phyloP scores from a whole-genome alignment of 2,329 filamentous ascomycete species.

The Aspergillus ochraceus region DNA sequence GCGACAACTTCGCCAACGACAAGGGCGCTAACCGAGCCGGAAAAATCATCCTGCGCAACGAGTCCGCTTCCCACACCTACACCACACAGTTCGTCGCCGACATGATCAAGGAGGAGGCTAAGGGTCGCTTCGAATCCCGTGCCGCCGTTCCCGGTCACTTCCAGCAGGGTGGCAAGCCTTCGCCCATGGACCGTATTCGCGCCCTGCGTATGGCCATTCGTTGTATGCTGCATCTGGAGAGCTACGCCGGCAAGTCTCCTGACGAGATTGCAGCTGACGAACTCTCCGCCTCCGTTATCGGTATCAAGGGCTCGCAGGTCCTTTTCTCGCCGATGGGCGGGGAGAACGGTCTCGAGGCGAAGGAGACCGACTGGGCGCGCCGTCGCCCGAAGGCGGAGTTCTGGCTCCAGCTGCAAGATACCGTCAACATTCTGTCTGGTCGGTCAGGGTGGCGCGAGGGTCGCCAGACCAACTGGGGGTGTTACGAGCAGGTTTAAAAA shows the following conservation, averaged over 20 bases:
- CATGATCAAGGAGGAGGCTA: constrained; percentile 92
- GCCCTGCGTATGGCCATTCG: constrained; percentile 91
- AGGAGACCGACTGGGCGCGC: constrained; percentile 91
- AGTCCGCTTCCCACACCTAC: constrained; percentile 88
- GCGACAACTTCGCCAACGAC: constrained; percentile 80
- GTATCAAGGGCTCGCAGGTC: constrained; percentile 85
- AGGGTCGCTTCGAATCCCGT: constrained; percentile 87
- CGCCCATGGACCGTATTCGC: constrained; percentile 92
- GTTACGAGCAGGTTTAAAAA: constrained; percentile 23
- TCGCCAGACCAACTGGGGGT: constrained; percentile 25
- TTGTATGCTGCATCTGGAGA: constrained; percentile 88
- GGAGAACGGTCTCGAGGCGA: constrained; percentile 67
- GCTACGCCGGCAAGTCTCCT: constrained; percentile 65
- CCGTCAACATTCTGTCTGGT: constrained; percentile 82
- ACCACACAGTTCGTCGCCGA: constrained; percentile 89
- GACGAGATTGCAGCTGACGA: constrained; percentile 72
- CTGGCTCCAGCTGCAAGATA: constrained; percentile 77
- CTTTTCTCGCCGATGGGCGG: constrained; percentile 77
- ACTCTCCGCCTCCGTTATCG: constrained; percentile 77
- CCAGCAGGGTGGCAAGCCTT: constrained; percentile 89
- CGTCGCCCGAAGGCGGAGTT: constrained; percentile 79
- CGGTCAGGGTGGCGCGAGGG: constrained; percentile 49
- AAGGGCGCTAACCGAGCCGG: constrained; percentile 85
- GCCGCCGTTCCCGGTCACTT: constrained; percentile 92
- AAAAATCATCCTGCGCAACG: constrained; percentile 94